Percentiles rank a stretch among this genome's conserved stretches.
These are phyloP conservation scores for Bryoglossum gracile DNA, from an alignment of 495 filamentous ascomycete genomes.

Conservation along the genomic window DNA sequence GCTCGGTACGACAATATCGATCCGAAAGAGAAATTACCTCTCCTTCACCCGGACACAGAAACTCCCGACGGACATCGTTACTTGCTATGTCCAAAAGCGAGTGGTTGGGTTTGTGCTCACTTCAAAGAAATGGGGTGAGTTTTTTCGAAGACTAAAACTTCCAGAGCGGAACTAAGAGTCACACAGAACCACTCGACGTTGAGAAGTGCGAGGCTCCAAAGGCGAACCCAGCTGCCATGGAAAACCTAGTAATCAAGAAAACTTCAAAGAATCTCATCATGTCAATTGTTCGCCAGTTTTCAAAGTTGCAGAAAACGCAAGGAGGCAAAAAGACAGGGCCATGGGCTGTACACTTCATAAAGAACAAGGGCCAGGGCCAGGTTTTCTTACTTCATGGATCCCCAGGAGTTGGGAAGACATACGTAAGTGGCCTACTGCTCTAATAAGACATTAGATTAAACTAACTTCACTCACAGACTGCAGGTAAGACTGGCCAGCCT, in stretches of 20 bases:
- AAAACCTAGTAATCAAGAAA: neutral
- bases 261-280: neutral
- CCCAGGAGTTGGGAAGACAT: constrained; percentile 56
- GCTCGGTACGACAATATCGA: neutral
- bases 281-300: neutral
- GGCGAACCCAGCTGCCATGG: neutral
- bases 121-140: constrained; percentile 6
- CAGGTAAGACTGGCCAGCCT: no score
- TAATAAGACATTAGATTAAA: constrained; percentile 26
- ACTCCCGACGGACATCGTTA: neutral
- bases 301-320: no score
- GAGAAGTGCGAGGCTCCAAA: neutral
- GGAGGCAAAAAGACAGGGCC: neutral
- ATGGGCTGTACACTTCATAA: neutral
- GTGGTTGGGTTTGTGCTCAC: constrained; percentile 4
- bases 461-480: constrained; percentile 25
- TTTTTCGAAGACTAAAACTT: neutral
- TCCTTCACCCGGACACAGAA: neutral
- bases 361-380: constrained; percentile 24
- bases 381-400: constrained; percentile 28
- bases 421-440: constrained; percentile 39
- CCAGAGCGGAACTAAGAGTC: neutral
- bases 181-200: neutral
- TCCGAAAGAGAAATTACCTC: neutral
- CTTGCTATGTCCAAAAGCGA: neutral